Evolutionary conservation across 2,329 filamentous ascomycete genomes (phyloP), one percentile per base, ranked within the genome.

Genomic region (Coniella vitis): DNA sequence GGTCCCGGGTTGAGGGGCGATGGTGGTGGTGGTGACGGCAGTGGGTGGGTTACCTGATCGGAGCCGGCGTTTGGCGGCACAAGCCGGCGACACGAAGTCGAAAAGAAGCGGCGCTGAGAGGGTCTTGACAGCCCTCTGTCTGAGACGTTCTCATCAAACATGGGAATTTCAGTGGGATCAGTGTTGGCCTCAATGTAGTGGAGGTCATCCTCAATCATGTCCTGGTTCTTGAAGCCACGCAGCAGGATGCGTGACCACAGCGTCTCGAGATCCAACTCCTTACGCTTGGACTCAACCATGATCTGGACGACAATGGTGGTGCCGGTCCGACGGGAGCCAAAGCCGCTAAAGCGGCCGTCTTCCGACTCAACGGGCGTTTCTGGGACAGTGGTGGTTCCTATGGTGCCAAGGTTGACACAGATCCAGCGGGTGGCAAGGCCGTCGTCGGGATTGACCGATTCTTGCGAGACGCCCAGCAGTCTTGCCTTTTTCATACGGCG

Each of bases 341-440:
- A 96, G 0, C 91, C 91, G 31, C 89, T 83, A 49, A 90, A 81
- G 8, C 77, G 73, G 13, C 80, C 74, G 12, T 69, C 66, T 14
- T 70, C 68, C 17, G 74, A 71, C 34, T 74, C 61, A 21, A 70
- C 65, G 10, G 67, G 63, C 14, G 50, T 34, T 13, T 67, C 61
- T 53, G 79, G 73, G 8, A 63, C 60, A 14, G 63, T 59, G n/a
- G 74, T 71, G 19, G 78, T 76, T 38, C 84, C 79, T 1, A 89
- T 75, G 14, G 78, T 79, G 4, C 87, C 88, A 9, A 93, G 78
- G 62, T 95, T 94, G 53, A 97, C 87, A 66, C 93, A 98, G 17
- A 98, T 86, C 93, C 93, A 98, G 9, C 90, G 90, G 1, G 91
- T 96, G 12, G 86, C 84, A 45, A 95, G 87, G 2, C 90, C 91